A percentile compares a stretch with the other conserved stretches of the same genome.
phyloP scores from a whole-genome alignment of 163 green algal species.

The Chlorella variabilis region DNA sequence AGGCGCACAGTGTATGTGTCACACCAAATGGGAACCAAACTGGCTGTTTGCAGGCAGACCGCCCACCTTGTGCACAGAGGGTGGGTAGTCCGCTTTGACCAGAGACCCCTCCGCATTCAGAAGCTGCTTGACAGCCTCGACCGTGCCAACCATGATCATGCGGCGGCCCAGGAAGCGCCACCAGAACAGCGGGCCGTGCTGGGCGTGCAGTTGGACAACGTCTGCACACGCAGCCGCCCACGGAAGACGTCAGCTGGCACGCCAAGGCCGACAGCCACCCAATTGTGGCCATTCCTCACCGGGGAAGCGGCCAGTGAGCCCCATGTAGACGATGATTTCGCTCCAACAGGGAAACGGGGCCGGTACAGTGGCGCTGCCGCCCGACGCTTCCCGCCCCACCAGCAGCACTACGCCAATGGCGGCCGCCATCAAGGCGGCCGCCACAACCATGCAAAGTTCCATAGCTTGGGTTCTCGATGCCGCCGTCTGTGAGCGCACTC shows the following conservation, averaged over 20 bases:
- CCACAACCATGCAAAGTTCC: too few relatives aligned
- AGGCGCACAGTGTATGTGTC: too few relatives aligned
- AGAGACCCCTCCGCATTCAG: constrained; percentile 4
- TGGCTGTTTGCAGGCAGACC: too few relatives aligned
- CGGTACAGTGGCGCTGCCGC: constrained; percentile 11
- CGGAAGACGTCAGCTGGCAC: too few relatives aligned
- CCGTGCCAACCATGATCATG: constrained; percentile 24
- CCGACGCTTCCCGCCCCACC: too few relatives aligned
- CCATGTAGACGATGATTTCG: background rate
- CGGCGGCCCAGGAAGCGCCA: constrained; percentile 30
- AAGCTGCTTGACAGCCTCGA: background rate
- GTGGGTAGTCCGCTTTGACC: constrained; percentile 15
- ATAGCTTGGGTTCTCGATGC: too few relatives aligned
- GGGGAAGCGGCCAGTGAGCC: constrained; percentile 6
- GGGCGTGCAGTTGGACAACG: constrained; percentile 3
- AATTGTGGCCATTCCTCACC: too few relatives aligned
- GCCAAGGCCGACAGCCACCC: too few relatives aligned
- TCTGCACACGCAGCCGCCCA: too few relatives aligned
- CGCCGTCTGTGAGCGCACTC: too few relatives aligned
- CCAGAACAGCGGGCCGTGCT: constrained; percentile 28
- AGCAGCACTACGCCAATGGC: background rate
- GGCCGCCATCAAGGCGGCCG: background rate
- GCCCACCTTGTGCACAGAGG: background rate
- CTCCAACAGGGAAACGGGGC: background rate
- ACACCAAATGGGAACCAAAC: too few relatives aligned